phyloP scores from a whole-genome alignment of 331 rosid genomes.

The Quercus phellos region DNA sequence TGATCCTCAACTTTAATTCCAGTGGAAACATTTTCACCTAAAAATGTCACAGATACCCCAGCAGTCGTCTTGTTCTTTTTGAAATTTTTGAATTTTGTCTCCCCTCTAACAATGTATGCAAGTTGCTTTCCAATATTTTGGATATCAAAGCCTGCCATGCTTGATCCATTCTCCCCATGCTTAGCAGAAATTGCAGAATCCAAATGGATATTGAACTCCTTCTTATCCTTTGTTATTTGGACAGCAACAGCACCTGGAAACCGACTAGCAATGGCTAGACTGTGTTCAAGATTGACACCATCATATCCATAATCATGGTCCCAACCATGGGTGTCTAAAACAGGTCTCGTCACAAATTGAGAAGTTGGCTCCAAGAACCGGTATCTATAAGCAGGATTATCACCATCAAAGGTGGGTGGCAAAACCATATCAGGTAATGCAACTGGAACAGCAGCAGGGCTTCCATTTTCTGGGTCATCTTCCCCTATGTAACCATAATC shows the following conservation, averaged over 20 bases:
- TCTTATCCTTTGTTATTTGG: conserved; percentile 93
- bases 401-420: conserved; percentile 88
- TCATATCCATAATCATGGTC: conserved; percentile 99
- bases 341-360: conserved; percentile 88
- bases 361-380: conserved; percentile 92
- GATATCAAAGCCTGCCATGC: conserved; percentile 97
- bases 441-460: conserved; percentile 90
- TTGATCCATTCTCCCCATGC: conserved; percentile 80
- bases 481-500: conserved; percentile 57
- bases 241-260: conserved; percentile 76
- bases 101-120: conserved; percentile 83
- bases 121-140: conserved; percentile 86
- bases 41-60: conserved; percentile 73
- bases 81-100: conserved; percentile 69
- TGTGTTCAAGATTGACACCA: conserved; percentile 84
- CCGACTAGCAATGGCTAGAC: conserved; percentile 55
- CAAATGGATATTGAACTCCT: conserved; percentile 86
- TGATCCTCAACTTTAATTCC: conserved; percentile 94
- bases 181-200: conserved; percentile 91
- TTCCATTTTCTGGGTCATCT: conserved; percentile 66
- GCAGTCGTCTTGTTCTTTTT: conserved; percentile 78
- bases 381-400: conserved; percentile 76
- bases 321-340: conserved; percentile 92
- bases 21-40: conserved; percentile 82
- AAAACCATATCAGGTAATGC: conserved; percentile 84